Base-by-base conservation (phyloP, 2,329 filamentous ascomycete species). In the Penicillium sp. region DNA sequence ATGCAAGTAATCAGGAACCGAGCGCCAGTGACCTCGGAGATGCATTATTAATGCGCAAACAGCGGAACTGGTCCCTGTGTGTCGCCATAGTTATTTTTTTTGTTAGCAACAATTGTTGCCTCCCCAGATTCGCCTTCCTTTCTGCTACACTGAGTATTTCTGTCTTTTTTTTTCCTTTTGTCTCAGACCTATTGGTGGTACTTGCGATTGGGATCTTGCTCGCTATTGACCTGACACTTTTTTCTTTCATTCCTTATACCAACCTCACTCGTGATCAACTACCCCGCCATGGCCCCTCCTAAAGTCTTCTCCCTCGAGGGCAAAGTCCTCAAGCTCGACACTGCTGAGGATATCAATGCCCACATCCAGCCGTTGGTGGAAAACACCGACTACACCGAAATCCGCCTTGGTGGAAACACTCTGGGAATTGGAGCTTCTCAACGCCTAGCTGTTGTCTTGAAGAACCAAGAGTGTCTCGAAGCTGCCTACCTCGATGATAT, bases 401-500 rank as follows among this genome's bases (percentile, higher is more conserved):
- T 99, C 63, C 86, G 86, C 64, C 82, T 99, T 44, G 82, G 91
- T 52, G 94, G 93, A 58, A 99, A 99, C 80, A 97, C 94, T 1
- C 81, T 97, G 48, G 94, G 94, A 49, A 86, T 97, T 50, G 90
- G 87, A 46, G 94, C 94, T 46, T 95, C 89, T 71, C 87, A 92
- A 75, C 86, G 87, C 31, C 85, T 99, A 43, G 92, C 91, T 43
- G 86, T 91, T 64, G 87, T 95, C 48, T 81, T 99, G 53, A 84
- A 87, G 58, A 90, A 89, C 52, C 96, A 97, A 79, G 91, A 91
- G 78, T 88, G 81, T 59, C 81, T 97, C 40, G 84, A 89, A 60
- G 80, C 87, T 69, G 92, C 90, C 70, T 96, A 97, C 77, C 82
- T 99, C 54, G 92, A 92, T 74, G 94, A 99, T 75, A 96, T 99